Evolutionary conservation across 805 yeast species (phyloP), one percentile per base, ranked within the genome.

Genomic region (Middelhovenomyces tepae): DNA sequence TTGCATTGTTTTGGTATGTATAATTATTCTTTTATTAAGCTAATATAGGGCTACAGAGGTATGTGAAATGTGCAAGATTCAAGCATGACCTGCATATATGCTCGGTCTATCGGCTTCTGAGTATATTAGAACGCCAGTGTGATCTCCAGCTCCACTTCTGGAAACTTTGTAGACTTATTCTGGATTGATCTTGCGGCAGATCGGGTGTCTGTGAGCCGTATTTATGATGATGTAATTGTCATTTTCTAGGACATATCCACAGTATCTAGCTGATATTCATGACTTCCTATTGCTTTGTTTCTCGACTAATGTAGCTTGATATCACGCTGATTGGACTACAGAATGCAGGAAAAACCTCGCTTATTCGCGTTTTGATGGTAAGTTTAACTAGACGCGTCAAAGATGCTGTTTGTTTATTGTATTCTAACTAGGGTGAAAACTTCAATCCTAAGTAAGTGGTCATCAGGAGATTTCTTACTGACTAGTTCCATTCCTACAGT

Each of bases 271-370:
- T 13, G 3, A 7, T 16, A 22, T 8, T 16, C 16, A 23, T n/a
- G 18, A 25, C 15, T 19, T 13, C 21, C 9, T 11, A 28, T 5
- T 15, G 11, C 25, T 14, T 13, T 21, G 4, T 16, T 14, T 26
- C 13, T 20, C 31, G 22, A 34, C 29, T 34, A 14, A 25, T 30
- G 8, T 32, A 56, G 56, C 47, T 58, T 40, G 61, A 58, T 32
- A 45, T 57, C 19, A 54, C 61, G 3, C 37, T 57, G 7, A 38
- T 57, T 11, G 62, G 62, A 4, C 50, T 57, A 7, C 62, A 57
- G 35, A 58, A 58, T 42, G 62, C 62, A 9, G 62, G 62, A 11
- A 57, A 57, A 34, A 56, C 62, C 5, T 53, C 60, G 13, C 38
- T 57, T n/a, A 35, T 57, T 23, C 43, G 44, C 15, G 60, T 51